Conservation (phyloP, 129 eudicot species). For the Tagetes erecta region DNA sequence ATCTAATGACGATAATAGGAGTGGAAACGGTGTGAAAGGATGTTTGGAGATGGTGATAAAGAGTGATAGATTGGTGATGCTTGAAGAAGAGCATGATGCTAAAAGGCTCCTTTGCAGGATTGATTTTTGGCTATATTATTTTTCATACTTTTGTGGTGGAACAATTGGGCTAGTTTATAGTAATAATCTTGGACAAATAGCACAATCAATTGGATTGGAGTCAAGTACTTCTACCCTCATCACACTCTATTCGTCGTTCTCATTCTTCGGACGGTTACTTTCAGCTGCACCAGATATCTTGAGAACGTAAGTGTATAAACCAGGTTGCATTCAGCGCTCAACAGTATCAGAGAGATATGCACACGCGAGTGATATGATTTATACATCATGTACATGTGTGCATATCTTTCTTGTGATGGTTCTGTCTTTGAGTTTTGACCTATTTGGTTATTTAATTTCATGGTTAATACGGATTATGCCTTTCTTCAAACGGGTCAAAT, state of each 20-base stretch:
- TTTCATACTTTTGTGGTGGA: conserved; percentile 83
- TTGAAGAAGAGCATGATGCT: conserved; percentile 79
- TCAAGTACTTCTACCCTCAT: conserved; percentile 53
- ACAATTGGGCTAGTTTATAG: conserved; percentile 88
- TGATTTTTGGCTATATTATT: conserved; percentile 87
- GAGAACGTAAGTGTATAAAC: conserved; percentile 50
- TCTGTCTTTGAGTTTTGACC: too few species aligned
- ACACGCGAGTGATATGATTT: background rate
- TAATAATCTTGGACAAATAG: conserved; percentile 85
- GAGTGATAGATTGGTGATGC: conserved; percentile 61
- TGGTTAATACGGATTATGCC: background rate
- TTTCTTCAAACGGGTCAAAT: background rate
- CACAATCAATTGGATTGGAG: conserved; percentile 62
- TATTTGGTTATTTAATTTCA: background rate
- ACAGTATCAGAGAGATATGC: background rate
- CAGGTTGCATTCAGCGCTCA: background rate
- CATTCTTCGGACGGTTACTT: conserved; percentile 90
- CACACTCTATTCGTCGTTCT: conserved; percentile 77
- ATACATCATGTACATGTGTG: too few species aligned
- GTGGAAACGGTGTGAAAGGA: conserved; percentile 24
- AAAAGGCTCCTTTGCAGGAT: conserved; percentile 53
- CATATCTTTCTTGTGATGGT: background rate
- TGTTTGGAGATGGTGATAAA: conserved; percentile 43
- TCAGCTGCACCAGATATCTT: conserved; percentile 79
- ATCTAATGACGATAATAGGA: conserved; percentile 16